Base-by-base conservation (phyloP, 1,139 yeast genomes). In the Geotrichum macrosporum region DNA sequence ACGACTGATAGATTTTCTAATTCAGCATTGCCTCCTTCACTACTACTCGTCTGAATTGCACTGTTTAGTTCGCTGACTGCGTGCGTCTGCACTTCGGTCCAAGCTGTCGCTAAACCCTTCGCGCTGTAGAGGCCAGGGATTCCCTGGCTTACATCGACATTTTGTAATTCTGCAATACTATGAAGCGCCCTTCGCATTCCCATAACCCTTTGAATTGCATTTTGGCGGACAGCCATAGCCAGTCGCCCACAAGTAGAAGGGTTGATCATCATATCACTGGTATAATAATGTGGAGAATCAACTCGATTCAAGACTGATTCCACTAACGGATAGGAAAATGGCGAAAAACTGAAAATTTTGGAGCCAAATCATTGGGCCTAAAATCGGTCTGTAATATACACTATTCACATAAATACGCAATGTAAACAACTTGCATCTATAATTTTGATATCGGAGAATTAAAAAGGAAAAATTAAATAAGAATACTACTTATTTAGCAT, bases 71-170 rank as follows among this genome's bases (percentile, higher is more conserved):
- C 79, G 53, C 79, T 76, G 29, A 87, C 75, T 48, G 87, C 70
- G 56, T 72, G 79, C 51, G 72, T 71, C 66, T 92, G 98, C 65
- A 86, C 83, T 52, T 88, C 83, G 26, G 68, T 69, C 97, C 97
- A 92, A 4, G 92, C 84, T 12, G 76, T 67, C 53, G 81, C 72
- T 63, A 82, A 82, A 20, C 94, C 96, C 51, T 73, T 61, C 1
- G 83, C 66, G 10, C 86, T 72, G 66, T 82, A 80, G 36, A 92
- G 73, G 1, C 94, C 94, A 37, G 80, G 76, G 48, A 89, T 76
- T 18, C 95, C 96, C 13, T 67, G 59, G 40, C 67, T 54, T 13
- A 48, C 46, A 42, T 55, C 54, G 41, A 64, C 46, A 37, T 62
- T 59, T 18, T 55, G 52, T 45, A 66, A 49, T 31, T 61, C 65